Evolutionary conservation across 495 filamentous ascomycete genomes (phyloP), one percentile per base, ranked within the genome.

Genomic region (Penicillium dipodomyicola): DNA sequence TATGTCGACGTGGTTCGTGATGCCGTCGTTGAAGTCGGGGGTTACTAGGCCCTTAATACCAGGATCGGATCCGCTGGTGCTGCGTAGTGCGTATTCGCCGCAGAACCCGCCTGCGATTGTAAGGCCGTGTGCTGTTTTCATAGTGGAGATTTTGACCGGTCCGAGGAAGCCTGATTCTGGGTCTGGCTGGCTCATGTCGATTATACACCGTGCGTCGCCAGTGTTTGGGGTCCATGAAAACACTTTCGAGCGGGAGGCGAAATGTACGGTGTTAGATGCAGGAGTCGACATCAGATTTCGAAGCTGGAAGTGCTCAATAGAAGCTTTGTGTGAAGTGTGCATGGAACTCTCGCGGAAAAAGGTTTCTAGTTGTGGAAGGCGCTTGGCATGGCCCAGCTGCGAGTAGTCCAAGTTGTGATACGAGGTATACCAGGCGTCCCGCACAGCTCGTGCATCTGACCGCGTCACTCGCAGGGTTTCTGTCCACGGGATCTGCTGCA

Each of bases 1-100:
- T 19, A 92, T 75, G 62, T 94, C 84, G 49, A 93, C 81, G 69
- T 97, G 91, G 62, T 95, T 96, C 27, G 90, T 95, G 61, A 96
- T 94, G 56, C 87, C 86, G 57, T 90, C 89, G 30, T 61, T 67
- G 52, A 60, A 65, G 32, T 69, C 64, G 2, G 66, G 66, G 7
- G 66, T 67, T 17, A 67, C 64, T 2, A 74, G 65, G 40, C 86
- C 77, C 48, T 79, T 77, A 3, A 87, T 88, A 35, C 94, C 85
- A 29, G 79, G 72, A 5, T 91, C 90, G 43, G 81, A 76, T n/a
- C 76, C 77, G 9, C 70, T 68, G 14, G 77, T 68, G 20, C 79
- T 72, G 11, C 91, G 78, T 51, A 96, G 65, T 15, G 84, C 84
- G 63, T 96, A 97, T 60, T 92, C 88, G 4, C 92, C 92, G 44